phyloP scores from a whole-genome alignment of 345 rosid species.

The Erucastrum elatum region DNA sequence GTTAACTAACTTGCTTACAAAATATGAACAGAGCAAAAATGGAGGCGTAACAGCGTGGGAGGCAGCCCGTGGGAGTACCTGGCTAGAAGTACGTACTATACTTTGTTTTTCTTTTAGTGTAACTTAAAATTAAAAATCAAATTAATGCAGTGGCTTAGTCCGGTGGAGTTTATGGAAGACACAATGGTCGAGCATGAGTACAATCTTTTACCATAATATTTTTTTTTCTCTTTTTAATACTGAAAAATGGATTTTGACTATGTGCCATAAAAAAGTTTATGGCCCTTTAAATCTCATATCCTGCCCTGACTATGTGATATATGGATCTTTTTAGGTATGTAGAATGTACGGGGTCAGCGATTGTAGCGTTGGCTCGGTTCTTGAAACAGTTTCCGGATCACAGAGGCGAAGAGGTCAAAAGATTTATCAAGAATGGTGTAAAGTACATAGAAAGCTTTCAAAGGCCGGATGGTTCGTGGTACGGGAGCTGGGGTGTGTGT shows the following conservation, averaged over 20 bases:
- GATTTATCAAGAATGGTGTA: slow-evolving; percentile 46
- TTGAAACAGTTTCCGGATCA: slow-evolving; percentile 48
- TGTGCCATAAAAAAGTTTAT: no score
- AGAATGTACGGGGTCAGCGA: slow-evolving; percentile 54
- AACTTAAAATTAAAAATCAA: no score
- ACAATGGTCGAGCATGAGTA: slow-evolving; percentile 16
- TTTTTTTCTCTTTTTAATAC: no score
- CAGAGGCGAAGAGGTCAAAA: slow-evolving; percentile 51
- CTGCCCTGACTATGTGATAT: no score
- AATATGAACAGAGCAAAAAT: background rate
- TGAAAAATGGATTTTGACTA: no score
- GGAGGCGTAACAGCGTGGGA: slow-evolving; percentile 28
- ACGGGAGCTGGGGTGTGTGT: slow-evolving; percentile 73
- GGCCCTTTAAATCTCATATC: no score
- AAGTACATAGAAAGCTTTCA: slow-evolving; percentile 50
- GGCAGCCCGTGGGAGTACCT: background rate
- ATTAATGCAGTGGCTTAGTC: slow-evolving; percentile 21
- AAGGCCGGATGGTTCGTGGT: slow-evolving; percentile 64
- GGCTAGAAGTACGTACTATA: slow-evolving; percentile 23
- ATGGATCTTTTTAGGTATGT: slow-evolving; percentile 26
- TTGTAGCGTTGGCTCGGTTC: slow-evolving; percentile 42
- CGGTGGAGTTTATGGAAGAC: slow-evolving; percentile 17
- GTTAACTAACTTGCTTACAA: no score
- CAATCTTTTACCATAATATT: no score
- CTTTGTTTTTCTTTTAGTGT: no score